A percentile compares a stretch with the other conserved stretches of the same genome.
Conservation (phyloP, 441 rosid genomes). For the Mallotus repandus region DNA sequence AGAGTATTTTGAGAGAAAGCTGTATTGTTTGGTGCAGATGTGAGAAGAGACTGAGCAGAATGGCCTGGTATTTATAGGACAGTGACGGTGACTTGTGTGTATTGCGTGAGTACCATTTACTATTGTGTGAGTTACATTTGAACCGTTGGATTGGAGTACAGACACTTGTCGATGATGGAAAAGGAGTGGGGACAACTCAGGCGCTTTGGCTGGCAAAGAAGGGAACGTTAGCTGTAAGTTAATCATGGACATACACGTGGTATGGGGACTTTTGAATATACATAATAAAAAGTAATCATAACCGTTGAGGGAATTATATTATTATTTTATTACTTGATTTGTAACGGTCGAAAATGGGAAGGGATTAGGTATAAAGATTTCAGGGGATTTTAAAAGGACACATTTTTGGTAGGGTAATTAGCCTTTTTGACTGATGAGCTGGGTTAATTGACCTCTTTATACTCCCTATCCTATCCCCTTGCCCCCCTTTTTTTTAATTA, state of each 20-base stretch:
- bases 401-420: neutral
- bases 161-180: neutral
- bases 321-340: neutral
- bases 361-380: neutral
- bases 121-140: neutral
- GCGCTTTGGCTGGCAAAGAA: neutral
- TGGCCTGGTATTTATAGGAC: neutral
- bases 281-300: neutral
- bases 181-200: neutral
- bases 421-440: neutral
- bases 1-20: neutral
- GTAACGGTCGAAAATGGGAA: slow-evolving; percentile 17
- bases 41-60: neutral
- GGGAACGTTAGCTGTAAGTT: neutral
- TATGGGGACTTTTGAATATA: neutral
- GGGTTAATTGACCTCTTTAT: neutral
- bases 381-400: neutral
- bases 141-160: neutral
- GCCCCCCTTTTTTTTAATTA: too few relatives aligned
- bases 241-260: slow-evolving; percentile 17
- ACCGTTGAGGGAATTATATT: neutral
- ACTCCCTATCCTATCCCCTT: too few relatives aligned
- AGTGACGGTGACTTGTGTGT: neutral
- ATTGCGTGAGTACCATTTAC: neutral
- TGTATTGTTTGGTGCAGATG: neutral